Conservation (phyloP, 1,284 basidiomycete genomes). For the Ceratobasidium sp. region DNA sequence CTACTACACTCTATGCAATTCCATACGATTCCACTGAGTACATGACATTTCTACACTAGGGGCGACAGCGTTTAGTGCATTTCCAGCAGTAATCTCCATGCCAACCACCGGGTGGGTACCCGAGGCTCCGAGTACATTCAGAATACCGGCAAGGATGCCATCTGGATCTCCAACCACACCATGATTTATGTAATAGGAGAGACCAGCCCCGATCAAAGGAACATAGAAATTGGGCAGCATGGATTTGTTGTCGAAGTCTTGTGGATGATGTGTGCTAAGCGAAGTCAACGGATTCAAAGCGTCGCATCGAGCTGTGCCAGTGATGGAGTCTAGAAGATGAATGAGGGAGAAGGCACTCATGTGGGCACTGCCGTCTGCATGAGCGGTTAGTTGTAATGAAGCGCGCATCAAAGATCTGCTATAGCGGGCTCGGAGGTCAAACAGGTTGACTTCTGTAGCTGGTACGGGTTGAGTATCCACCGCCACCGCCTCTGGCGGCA, state of each 20-base stretch:
- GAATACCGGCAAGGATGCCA: neutral
- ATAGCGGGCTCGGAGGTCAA: slow-evolving; percentile 9
- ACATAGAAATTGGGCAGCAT: neutral
- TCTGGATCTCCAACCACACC: slow-evolving; percentile 3
- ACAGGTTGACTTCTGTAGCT: neutral
- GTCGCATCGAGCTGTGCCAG: neutral
- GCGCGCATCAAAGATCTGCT: neutral
- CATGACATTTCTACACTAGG: too few relatives aligned
- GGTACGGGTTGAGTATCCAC: neutral
- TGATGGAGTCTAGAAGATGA: neutral
- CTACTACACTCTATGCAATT: too few relatives aligned
- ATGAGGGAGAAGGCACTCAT: neutral
- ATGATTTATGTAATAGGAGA: neutral
- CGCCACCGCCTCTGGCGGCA: too few relatives aligned
- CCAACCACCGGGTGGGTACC: neutral
- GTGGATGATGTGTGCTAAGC: neutral
- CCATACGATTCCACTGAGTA: too few relatives aligned
- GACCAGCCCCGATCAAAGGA: neutral
- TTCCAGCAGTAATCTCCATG: neutral
- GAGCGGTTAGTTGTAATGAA: neutral
- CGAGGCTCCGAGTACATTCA: neutral
- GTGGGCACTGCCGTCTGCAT: neutral
- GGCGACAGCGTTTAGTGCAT: neutral
- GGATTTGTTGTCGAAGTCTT: neutral
- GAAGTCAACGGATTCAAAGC: neutral